These are phyloP conservation scores for Lunasporangiospora selenospora DNA, from an alignment of 192 early-diverging fungal genomes.

Conservation along the genomic window DNA sequence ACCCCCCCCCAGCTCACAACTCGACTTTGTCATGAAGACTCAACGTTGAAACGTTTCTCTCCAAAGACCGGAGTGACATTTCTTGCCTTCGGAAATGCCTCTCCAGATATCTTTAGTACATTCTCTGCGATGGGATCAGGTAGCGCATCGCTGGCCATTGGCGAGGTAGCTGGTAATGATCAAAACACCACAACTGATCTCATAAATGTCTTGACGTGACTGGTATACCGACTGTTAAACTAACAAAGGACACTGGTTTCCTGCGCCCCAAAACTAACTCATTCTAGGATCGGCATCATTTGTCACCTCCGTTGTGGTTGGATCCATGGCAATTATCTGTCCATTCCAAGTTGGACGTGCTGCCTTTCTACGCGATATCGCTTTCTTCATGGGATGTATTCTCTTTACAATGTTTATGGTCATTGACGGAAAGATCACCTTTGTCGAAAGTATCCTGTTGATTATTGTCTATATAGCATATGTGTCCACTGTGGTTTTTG, in stretches of 20 bases:
- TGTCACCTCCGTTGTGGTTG: conserved; percentile 84
- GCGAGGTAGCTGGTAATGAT: conserved; percentile 87
- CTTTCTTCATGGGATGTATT: conserved; percentile 74
- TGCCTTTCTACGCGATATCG: conserved; percentile 82
- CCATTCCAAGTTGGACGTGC: conserved; percentile 75
- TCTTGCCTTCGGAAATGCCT: conserved; percentile 90
- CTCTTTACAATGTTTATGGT: conserved; percentile 59
- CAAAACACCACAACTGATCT: background rate
- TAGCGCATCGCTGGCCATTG: conserved; percentile 82
- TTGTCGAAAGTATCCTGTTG: conserved; percentile 60
- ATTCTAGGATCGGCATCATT: conserved; percentile 82
- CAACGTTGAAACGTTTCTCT: no score
- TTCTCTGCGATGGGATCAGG: conserved; percentile 78
- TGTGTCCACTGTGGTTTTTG: conserved; percentile 64
- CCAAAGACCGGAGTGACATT: no score
- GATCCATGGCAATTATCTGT: conserved; percentile 79
- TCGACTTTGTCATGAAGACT: no score
- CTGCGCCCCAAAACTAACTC: no score
- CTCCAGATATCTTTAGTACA: conserved; percentile 91
- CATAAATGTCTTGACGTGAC: background rate
- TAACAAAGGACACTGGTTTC: no score
- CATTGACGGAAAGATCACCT: conserved; percentile 60
- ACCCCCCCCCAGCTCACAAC: no score
- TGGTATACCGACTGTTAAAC: no score
- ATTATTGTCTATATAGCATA: conserved; percentile 68